These are phyloP conservation scores for Hypoxylon sp. DNA, from an alignment of 2,329 filamentous ascomycete genomes.

Conservation along the genomic window DNA sequence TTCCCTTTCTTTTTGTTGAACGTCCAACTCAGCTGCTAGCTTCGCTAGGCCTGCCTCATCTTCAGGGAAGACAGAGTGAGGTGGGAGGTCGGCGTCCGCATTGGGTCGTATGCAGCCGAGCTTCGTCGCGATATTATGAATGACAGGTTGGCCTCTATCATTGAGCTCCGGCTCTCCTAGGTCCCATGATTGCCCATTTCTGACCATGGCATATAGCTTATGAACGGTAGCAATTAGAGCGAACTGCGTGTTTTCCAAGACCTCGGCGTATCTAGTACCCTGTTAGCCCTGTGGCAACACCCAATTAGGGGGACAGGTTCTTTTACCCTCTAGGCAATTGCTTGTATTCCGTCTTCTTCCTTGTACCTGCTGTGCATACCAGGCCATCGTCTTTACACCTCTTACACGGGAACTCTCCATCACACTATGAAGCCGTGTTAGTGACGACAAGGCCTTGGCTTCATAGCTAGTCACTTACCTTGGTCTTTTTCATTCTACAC, in stretches of 20 bases:
- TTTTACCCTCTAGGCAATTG: conserved; percentile 73
- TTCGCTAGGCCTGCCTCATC: conserved; percentile 71
- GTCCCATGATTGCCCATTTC: conserved; percentile 71
- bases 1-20: conserved; percentile 61
- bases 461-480: conserved; percentile 61
- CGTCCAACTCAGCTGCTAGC: conserved; percentile 69
- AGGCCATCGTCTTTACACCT: conserved; percentile 76
- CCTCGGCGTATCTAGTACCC: conserved; percentile 70
- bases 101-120: conserved; percentile 76
- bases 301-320: conserved; percentile 12
- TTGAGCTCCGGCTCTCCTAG: conserved; percentile 76
- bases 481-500: conserved; percentile 79
- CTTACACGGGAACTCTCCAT: conserved; percentile 77
- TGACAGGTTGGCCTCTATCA: conserved; percentile 73
- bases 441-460: conserved; percentile 18
- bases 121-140: conserved; percentile 76
- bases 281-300: conserved; percentile 39
- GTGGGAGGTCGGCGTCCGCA: conserved; percentile 71
- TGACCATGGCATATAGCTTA: conserved; percentile 76
- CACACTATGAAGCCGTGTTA: conserved; percentile 63
- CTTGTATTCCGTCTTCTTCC: conserved; percentile 79
- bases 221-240: conserved; percentile 75
- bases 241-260: conserved; percentile 76
- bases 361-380: conserved; percentile 73
- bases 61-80: conserved; percentile 73